These are phyloP conservation scores for Cutaneotrichosporon curvatum DNA, from an alignment of 1,284 basidiomycete species.

Conservation along the genomic window DNA sequence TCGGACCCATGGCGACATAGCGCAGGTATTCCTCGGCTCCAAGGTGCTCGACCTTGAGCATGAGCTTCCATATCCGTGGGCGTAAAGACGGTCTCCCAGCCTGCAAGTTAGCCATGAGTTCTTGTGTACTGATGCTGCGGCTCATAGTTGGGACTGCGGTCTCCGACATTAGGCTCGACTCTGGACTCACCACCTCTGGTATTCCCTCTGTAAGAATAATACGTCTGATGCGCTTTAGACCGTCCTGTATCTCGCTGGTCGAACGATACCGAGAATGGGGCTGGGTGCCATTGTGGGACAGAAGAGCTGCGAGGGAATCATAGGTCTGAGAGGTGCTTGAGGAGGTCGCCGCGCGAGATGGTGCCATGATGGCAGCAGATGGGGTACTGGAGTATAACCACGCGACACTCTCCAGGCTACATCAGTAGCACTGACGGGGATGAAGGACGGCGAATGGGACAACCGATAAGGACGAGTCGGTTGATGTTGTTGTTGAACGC, in stretches of 20 bases:
- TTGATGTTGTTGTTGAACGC: too few relatives aligned
- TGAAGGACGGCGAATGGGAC: too few relatives aligned
- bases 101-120: slow-evolving; percentile 8
- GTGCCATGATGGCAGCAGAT: background rate
- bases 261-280: slow-evolving; percentile 53
- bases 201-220: slow-evolving; percentile 83
- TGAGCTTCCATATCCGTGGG: slow-evolving; percentile 74
- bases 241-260: slow-evolving; percentile 65
- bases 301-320: slow-evolving; percentile 25
- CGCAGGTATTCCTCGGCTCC: slow-evolving; percentile 67
- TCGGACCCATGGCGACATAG: slow-evolving; percentile 76
- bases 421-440: too few relatives aligned
- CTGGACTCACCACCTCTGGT: slow-evolving; percentile 50
- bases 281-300: slow-evolving; percentile 18
- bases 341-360: background rate
- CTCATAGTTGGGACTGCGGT: too few relatives aligned
- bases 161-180: too few relatives aligned
- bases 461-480: too few relatives aligned
- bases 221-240: slow-evolving; percentile 64
- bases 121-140: too few relatives aligned
- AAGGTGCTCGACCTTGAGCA: slow-evolving; percentile 70
- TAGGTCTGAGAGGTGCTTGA: slow-evolving; percentile 14
- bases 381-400: too few relatives aligned
- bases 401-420: too few relatives aligned
- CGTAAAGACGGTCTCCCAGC: slow-evolving; percentile 33